phyloP scores from a whole-genome alignment of 2,329 filamentous ascomycete genomes.

The Colletotrichum endophyticum region DNA sequence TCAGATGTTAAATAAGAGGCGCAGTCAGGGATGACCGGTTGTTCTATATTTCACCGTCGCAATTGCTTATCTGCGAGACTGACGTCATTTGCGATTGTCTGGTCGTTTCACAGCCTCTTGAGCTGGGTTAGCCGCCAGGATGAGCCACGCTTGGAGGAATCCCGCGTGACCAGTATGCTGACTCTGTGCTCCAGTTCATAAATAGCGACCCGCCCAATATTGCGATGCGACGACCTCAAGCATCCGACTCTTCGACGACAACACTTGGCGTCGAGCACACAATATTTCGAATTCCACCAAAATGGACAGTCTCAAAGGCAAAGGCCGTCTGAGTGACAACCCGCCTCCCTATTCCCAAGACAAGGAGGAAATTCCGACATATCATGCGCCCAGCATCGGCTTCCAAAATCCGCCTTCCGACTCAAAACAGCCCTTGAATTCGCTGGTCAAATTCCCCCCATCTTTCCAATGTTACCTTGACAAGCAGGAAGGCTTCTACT shows the following conservation, averaged over 20 bases:
- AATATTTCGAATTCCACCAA: neutral
- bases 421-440: neutral
- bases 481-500: neutral
- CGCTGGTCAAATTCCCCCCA: neutral
- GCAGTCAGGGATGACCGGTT: neutral
- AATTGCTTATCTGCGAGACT: neutral
- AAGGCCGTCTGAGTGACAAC: neutral
- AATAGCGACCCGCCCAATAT: neutral
- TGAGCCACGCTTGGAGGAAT: neutral
- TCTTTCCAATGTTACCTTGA: neutral
- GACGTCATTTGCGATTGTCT: neutral
- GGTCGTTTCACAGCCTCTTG: neutral
- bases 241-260: neutral
- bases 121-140: neutral
- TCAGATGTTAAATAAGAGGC: neutral
- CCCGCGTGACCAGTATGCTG: neutral
- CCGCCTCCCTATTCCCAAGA: neutral
- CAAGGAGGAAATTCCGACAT: neutral
- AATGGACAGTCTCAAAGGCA: neutral
- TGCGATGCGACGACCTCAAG: neutral
- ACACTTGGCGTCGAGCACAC: rapidly evolving
- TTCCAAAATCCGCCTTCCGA: neutral
- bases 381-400: neutral
- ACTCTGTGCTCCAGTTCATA: neutral
- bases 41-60: neutral